phyloP scores from a whole-genome alignment of 192 early-diverging fungal genomes.

The Lunasporangiospora selenospora region DNA sequence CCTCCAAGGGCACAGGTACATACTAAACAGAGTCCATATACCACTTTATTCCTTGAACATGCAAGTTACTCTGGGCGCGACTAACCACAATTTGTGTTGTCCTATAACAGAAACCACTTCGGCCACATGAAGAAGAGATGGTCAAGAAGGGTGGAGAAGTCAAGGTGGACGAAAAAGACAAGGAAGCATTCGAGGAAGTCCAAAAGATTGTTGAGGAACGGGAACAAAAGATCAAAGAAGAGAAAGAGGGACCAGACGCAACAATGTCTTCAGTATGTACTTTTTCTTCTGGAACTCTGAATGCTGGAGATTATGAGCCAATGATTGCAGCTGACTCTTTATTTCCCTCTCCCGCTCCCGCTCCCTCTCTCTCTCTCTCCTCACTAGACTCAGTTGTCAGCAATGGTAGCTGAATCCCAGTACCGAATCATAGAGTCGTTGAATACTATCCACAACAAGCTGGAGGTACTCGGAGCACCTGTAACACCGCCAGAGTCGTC shows the following conservation, averaged over 20 bases:
- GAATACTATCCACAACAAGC: slow-evolving; percentile 44
- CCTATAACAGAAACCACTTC: slow-evolving; percentile 10
- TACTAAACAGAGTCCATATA: neutral
- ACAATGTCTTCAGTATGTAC: slow-evolving; percentile 31
- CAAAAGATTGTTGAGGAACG: slow-evolving; percentile 39
- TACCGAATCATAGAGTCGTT: slow-evolving; percentile 43
- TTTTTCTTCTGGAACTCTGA: too few species aligned
- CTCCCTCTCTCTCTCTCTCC: too few species aligned
- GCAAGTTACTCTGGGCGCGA: too few species aligned
- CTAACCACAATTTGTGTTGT: too few species aligned
- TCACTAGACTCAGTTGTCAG: slow-evolving; percentile 17
- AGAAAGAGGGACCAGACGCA: slow-evolving; percentile 13
- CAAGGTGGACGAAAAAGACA: slow-evolving; percentile 23
- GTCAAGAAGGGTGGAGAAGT: slow-evolving; percentile 25
- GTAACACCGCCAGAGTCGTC: slow-evolving; percentile 29
- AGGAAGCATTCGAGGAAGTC: slow-evolving; percentile 24
- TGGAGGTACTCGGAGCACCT: slow-evolving; percentile 27
- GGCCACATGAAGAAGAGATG: slow-evolving; percentile 42
- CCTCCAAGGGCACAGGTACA: slow-evolving; percentile 27
- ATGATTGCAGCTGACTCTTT: too few species aligned
- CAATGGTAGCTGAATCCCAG: slow-evolving; percentile 20
- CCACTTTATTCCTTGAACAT: neutral
- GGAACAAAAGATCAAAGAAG: slow-evolving; percentile 27
- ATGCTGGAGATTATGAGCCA: too few species aligned
- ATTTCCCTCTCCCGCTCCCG: too few species aligned